A percentile compares a stretch with the other conserved stretches of the same genome.
Conservation (phyloP, 495 filamentous ascomycete species). For the Hypomontagnella monticulosa region DNA sequence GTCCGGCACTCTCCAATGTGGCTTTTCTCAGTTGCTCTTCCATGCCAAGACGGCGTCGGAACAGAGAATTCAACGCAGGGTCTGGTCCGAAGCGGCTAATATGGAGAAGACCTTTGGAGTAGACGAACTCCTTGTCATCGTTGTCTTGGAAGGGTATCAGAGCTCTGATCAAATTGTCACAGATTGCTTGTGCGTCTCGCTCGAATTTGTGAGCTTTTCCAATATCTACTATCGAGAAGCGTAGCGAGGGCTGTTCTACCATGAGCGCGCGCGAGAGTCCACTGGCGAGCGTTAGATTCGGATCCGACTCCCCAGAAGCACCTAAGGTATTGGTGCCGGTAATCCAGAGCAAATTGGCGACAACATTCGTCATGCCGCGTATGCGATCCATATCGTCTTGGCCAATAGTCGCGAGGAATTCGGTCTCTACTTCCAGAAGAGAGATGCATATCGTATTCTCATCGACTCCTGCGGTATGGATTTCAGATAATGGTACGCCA, state of each 20-base stretch:
- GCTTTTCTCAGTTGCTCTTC: not conserved
- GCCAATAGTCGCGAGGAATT: slow-evolving; percentile 44
- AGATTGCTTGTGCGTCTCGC: not conserved
- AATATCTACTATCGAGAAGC: slow-evolving; percentile 39
- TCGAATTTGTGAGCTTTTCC: not conserved
- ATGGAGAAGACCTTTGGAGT: slow-evolving; percentile 32
- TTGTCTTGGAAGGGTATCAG: slow-evolving; percentile 1
- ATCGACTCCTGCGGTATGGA: slow-evolving; percentile 17
- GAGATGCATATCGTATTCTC: slow-evolving; percentile 30
- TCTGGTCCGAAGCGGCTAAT: slow-evolving; percentile 45
- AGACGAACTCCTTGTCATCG: slow-evolving; percentile 14
- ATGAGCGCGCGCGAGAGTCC: slow-evolving; percentile 51
- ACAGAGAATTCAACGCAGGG: slow-evolving; percentile 32
- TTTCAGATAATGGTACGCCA: not conserved
- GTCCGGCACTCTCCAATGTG: slow-evolving; percentile 20
- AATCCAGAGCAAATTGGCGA: slow-evolving; percentile 47
- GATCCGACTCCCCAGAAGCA: not conserved
- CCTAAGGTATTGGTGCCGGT: slow-evolving; percentile 39
- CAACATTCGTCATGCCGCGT: slow-evolving; percentile 46
- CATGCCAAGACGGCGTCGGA: slow-evolving; percentile 16
- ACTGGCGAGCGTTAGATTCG: slow-evolving; percentile 41
- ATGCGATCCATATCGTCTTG: slow-evolving; percentile 42
- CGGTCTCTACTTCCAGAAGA: slow-evolving; percentile 38
- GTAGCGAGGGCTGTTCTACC: slow-evolving; percentile 52
- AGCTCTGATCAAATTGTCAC: not conserved